phyloP scores from a whole-genome alignment of 2,329 filamentous ascomycete species.

The Colletotrichum shisoi region DNA sequence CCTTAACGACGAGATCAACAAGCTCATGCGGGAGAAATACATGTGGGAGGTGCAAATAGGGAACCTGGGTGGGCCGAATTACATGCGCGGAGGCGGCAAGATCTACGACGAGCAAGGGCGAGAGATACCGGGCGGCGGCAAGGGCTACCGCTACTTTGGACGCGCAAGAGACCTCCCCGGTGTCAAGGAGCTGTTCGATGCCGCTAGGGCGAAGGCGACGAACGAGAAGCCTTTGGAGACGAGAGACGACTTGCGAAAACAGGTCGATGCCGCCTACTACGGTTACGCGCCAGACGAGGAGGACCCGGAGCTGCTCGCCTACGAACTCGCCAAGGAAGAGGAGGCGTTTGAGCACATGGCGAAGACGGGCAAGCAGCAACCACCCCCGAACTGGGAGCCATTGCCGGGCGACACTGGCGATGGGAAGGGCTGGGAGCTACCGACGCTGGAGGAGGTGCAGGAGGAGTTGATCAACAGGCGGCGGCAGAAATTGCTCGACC shows the following conservation, averaged over 20 bases:
- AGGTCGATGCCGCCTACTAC: slow-evolving; percentile 94
- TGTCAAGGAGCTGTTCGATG: slow-evolving; percentile 95
- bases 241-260: slow-evolving; percentile 73
- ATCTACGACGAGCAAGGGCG: slow-evolving; percentile 77
- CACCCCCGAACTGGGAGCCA: slow-evolving; percentile 78
- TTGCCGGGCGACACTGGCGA: slow-evolving; percentile 88
- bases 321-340: slow-evolving; percentile 83
- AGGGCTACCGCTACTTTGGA: slow-evolving; percentile 94
- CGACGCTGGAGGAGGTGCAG: slow-evolving; percentile 91
- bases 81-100: slow-evolving; percentile 78
- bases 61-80: slow-evolving; percentile 95
- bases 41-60: slow-evolving; percentile 98
- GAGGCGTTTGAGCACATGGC: slow-evolving; percentile 77
- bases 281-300: slow-evolving; percentile 94
- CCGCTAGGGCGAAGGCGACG: slow-evolving; percentile 63
- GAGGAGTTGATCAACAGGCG: slow-evolving; percentile 88
- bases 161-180: slow-evolving; percentile 88
- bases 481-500: slow-evolving; percentile 83
- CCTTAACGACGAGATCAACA: slow-evolving; percentile 99
- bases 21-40: slow-evolving; percentile 98
- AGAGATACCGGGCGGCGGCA: slow-evolving; percentile 77
- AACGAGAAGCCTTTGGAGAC: slow-evolving; percentile 71
- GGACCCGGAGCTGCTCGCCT: slow-evolving; percentile 78
- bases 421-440: slow-evolving; percentile 81
- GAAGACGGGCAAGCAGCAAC: slow-evolving; percentile 62